phyloP scores from a whole-genome alignment of 306 rosid species.

The Cucurbita moschata region DNA sequence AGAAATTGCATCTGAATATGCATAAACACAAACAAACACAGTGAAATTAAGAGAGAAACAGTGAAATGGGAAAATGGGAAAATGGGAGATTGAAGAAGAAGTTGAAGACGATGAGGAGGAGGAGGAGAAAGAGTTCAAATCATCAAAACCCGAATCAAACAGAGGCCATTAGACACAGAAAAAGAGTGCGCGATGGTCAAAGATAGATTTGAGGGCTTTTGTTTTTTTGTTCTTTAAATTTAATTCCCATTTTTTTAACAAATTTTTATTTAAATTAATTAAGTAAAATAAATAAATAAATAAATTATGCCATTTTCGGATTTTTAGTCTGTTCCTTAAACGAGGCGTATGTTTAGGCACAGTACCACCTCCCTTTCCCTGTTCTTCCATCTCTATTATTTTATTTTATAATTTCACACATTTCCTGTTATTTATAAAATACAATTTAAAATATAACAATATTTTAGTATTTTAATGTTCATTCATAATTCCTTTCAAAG shows the following conservation, averaged over 20 bases:
- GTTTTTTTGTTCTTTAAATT: background rate
- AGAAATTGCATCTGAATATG: background rate
- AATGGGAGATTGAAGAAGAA: background rate
- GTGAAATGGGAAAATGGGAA: background rate
- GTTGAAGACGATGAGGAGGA: background rate
- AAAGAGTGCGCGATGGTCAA: slow-evolving; percentile 4
- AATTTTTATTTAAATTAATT: no score
- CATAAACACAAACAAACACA: background rate
- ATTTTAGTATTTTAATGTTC: no score
- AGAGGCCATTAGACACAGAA: background rate
- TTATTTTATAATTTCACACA: background rate
- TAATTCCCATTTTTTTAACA: background rate
- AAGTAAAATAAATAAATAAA: no score
- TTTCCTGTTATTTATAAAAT: background rate
- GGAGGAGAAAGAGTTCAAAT: background rate
- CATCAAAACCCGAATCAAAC: background rate
- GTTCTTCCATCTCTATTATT: background rate
- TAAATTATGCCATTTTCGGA: background rate
- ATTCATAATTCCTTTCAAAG: no score
- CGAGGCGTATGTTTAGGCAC: background rate
- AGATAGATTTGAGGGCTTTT: slow-evolving; percentile 3
- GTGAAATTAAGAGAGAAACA: background rate
- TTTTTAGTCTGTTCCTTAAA: background rate
- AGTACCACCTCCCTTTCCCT: background rate
- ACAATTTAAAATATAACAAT: no score